Base-by-base conservation (phyloP, 805 yeast species). In the Candida ponderosae region DNA sequence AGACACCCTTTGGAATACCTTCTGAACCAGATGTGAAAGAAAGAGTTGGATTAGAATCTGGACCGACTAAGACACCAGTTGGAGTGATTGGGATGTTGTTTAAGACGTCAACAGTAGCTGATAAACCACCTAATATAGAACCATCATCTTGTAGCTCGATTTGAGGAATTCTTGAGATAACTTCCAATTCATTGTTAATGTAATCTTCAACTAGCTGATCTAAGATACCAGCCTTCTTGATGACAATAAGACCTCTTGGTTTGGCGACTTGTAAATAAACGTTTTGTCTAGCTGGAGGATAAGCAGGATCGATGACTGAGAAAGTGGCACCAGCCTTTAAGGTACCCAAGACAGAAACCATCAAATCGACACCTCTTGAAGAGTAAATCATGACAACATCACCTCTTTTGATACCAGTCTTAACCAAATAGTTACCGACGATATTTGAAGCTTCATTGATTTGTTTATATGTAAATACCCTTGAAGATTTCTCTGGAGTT, bases 311-410 rank as follows among this genome's bases (percentile, higher is more conserved):
- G 46, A 93, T 94, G 18, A 93, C 99, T 9, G 97, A 89, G 59
- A 93, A 93, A 0, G 98, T 90, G 15, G 96, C 97, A 50, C 99
- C 99, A 1, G 98, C 97, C 65, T 93, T 93, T 57, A 93, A 74
- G 17, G 88, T 96, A 61, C 97, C 99, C 84, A 93, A 81, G 15
- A 93, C 97, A 6, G 97, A 94, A 31, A 94, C 86, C 76, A 93
- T 86, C 44, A 93, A 68, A 57, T 93, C 99, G 7, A 93, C 98
- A 50, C 97, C 96, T 62, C 99, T 79, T 54, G 90, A 86, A 19
- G 98, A 96, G 57, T 93, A 93, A 48, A 94, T 89, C 95, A 89
- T 89, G 15, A 93, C 97, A 15, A 93, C 87, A 58, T 93, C 97
- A 39, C 97, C 98, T 53, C 83, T 71, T 45, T 75, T 68, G 51